These are phyloP conservation scores for Solanum chiquidenum DNA, from an alignment of 257 asterid species.

Conservation along the genomic window DNA sequence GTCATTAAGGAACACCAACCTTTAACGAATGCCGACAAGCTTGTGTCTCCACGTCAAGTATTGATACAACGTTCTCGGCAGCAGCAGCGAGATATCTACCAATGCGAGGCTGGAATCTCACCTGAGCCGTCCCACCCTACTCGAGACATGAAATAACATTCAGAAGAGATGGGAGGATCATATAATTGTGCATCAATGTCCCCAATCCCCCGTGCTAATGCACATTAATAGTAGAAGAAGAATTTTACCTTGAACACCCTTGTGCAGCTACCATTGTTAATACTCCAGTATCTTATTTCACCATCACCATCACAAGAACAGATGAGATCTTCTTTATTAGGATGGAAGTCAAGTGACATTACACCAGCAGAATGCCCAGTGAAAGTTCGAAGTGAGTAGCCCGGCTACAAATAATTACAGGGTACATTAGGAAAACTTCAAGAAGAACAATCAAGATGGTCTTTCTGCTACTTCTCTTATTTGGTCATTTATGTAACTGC, in stretches of 20 bases:
- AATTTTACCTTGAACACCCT: slow-evolving; percentile 63
- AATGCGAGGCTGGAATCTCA: slow-evolving; percentile 86
- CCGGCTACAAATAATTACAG: slow-evolving; percentile 38
- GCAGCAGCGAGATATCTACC: slow-evolving; percentile 97
- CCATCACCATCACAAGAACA: slow-evolving; percentile 96
- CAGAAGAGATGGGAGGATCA: background rate
- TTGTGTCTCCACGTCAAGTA: slow-evolving; percentile 74
- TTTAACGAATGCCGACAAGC: slow-evolving; percentile 67
- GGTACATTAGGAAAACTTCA: background rate
- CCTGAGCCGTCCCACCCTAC: slow-evolving; percentile 84
- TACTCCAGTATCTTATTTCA: slow-evolving; percentile 91
- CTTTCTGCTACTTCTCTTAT: background rate
- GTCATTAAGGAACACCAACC: slow-evolving; percentile 28
- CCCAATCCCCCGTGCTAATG: background rate
- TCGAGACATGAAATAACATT: slow-evolving; percentile 7
- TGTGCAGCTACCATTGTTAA: slow-evolving; percentile 57
- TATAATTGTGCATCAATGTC: background rate
- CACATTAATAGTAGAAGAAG: background rate
- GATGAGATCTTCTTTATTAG: slow-evolving; percentile 85
- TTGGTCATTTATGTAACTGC: background rate
- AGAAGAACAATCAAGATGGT: background rate
- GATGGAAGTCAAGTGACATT: slow-evolving; percentile 91
- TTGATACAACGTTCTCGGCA: slow-evolving; percentile 78
- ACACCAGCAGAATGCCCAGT: slow-evolving; percentile 87
- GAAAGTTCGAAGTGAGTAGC: slow-evolving; percentile 71